Base-by-base conservation (phyloP, 1,284 basidiomycete species). In the Ustilago trichophora region DNA sequence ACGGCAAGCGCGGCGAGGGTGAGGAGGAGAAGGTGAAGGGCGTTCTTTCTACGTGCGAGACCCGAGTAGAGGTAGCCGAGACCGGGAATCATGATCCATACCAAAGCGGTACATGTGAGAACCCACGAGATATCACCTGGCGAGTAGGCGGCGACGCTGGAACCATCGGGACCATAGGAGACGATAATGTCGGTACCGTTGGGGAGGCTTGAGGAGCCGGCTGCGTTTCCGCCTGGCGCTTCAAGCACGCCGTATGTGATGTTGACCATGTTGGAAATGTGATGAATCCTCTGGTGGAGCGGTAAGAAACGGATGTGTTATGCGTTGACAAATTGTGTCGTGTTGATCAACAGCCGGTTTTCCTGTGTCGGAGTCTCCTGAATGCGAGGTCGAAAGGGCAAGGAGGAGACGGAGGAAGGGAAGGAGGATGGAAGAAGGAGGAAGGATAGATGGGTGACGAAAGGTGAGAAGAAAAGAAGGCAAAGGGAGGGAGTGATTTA, bases 11-110 rank as follows among this genome's bases (percentile, higher is more conserved):
- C 72, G 26, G 76, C 73, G 27, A 86, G 79, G 11, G 83, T 83
- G 37, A 86, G 80, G 71, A 85, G 83, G 3, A 86, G 76, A 12
- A 86, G 81, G 36, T 83, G 83, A 10, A 86, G 80, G 1, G 85
- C 85, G 62, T 86, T 86, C 71, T 85, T 86, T 33, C 92, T 85
- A 48, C 91, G 86, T 16, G 90, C 88, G 12, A 93, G 85, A 59
- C 92, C 92, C 34, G 92, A 92, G 82, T 95, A 95, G 25, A 94
- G 87, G 84, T 93, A 94, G 2, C 67, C 85, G 82, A 72, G 74
- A 31, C 70, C 90, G 88, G 54, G 90, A 88, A 69, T 91, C 82
- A 85, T 85, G 73, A 84, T 80, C 73, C 84, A 87, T 18, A 93
- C 91, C 82, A 94, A 87, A 12, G 89, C 89, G 11, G 90, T 90